phyloP scores from a whole-genome alignment of 306 rosid genomes.

The Vigna angularis region DNA sequence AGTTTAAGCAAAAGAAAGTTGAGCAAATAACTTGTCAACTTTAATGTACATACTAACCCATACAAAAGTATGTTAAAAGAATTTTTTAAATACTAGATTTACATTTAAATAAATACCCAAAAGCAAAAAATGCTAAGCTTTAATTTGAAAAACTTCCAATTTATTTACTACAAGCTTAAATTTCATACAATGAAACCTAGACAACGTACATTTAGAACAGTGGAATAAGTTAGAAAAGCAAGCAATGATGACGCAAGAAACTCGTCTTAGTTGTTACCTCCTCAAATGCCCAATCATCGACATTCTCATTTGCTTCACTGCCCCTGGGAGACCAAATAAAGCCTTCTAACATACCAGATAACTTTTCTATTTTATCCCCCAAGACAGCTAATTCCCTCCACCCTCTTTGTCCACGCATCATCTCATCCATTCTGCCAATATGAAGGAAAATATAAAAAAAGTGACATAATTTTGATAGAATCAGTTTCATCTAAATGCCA shows the following conservation, averaged over 20 bases:
- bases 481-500: slow-evolving; percentile 35
- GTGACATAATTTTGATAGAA: slow-evolving; percentile 40
- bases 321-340: slow-evolving; percentile 80
- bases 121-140: slow-evolving; percentile 17
- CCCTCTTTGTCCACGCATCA: slow-evolving; percentile 98
- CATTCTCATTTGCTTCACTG: slow-evolving; percentile 54
- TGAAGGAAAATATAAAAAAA: slow-evolving; percentile 25
- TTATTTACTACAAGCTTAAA: slow-evolving; percentile 15
- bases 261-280: slow-evolving; percentile 65
- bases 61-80: neutral
- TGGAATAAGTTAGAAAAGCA: slow-evolving; percentile 21
- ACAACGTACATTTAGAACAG: slow-evolving; percentile 26
- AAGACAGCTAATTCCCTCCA: slow-evolving; percentile 93
- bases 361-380: slow-evolving; percentile 88
- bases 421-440: slow-evolving; percentile 90
- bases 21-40: slow-evolving; percentile 31
- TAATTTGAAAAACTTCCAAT: slow-evolving; percentile 16
- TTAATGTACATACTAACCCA: slow-evolving; percentile 1
- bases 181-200: slow-evolving; percentile 32
- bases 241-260: slow-evolving; percentile 20
- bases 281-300: slow-evolving; percentile 82
- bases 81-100: neutral
- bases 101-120: neutral
- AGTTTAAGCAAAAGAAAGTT: slow-evolving; percentile 14
- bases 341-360: slow-evolving; percentile 83